Evolutionary conservation across 805 yeast species (phyloP).

Genomic region (Saturnispora gosingensis): DNA sequence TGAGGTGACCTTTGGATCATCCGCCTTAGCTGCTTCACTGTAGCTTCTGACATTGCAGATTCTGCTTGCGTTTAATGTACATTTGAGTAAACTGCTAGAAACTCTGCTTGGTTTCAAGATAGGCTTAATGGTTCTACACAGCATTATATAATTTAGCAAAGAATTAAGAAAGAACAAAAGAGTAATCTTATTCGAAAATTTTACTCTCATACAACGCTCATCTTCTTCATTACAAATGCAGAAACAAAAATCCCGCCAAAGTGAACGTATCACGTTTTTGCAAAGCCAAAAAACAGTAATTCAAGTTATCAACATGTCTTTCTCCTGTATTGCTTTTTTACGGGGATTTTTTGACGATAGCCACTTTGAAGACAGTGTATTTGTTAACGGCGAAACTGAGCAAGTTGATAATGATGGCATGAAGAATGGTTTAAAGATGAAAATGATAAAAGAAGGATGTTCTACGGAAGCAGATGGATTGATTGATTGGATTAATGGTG

Average conservation of each 20-base stretch:
- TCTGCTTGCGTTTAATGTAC: neutral
- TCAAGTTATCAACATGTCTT: conserved; percentile 40
- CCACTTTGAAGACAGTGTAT: conserved; percentile 39
- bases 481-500: conserved; percentile 45
- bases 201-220: neutral
- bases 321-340: conserved; percentile 49
- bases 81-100: neutral
- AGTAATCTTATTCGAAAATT: neutral
- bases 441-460: conserved; percentile 38
- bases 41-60: neutral
- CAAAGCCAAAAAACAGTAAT: conserved; percentile 38
- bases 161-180: neutral
- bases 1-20: conserved; percentile 7
- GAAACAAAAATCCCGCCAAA: neutral
- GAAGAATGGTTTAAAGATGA: conserved; percentile 33
- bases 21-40: neutral
- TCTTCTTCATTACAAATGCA: neutral
- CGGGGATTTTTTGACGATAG: conserved; percentile 51
- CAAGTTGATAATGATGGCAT: neutral
- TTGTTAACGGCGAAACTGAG: conserved; percentile 20
- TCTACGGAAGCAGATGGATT: conserved; percentile 39
- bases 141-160: neutral
- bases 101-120: neutral
- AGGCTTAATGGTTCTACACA: conserved; percentile 3
- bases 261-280: conserved; percentile 15